phyloP scores from a whole-genome alignment of 148 eudicot species.

The Fallopia convolvulus region DNA sequence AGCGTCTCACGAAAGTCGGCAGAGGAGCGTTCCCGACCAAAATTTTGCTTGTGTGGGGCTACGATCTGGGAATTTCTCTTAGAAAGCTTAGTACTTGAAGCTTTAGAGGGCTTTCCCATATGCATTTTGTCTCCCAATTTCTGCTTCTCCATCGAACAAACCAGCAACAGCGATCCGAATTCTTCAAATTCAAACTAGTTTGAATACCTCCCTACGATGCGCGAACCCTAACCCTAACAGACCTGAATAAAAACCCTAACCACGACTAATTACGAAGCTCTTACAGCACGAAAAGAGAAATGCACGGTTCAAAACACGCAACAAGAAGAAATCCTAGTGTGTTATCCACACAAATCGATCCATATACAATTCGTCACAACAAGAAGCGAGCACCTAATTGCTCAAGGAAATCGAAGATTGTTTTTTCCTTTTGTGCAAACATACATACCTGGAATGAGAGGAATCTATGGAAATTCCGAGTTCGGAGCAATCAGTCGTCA shows the following conservation, averaged over 20 bases:
- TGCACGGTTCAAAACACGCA: background rate
- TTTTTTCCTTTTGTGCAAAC: background rate
- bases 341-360: conserved; percentile 9
- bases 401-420: background rate
- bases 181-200: background rate
- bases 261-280: background rate
- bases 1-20: conserved; percentile 22
- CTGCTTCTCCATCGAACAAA: conserved; percentile 1
- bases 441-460: background rate
- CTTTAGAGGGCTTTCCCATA: conserved; percentile 22
- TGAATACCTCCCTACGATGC: background rate
- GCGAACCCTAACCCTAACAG: conserved; percentile 1
- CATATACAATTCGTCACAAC: background rate
- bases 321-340: background rate
- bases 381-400: conserved; percentile 2
- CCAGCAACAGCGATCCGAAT: background rate
- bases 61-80: conserved; percentile 12
- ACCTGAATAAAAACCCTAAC: background rate
- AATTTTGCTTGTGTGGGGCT: conserved; percentile 22
- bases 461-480: background rate
- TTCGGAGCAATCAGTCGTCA: background rate
- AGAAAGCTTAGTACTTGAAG: conserved; percentile 23
- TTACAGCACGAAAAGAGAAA: background rate
- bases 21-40: conserved; percentile 18
- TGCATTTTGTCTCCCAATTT: background rate